A percentile compares a stretch with the other conserved stretches of the same genome.
Conservation (phyloP, 1,284 basidiomycete genomes). For the Boletus sp. region DNA sequence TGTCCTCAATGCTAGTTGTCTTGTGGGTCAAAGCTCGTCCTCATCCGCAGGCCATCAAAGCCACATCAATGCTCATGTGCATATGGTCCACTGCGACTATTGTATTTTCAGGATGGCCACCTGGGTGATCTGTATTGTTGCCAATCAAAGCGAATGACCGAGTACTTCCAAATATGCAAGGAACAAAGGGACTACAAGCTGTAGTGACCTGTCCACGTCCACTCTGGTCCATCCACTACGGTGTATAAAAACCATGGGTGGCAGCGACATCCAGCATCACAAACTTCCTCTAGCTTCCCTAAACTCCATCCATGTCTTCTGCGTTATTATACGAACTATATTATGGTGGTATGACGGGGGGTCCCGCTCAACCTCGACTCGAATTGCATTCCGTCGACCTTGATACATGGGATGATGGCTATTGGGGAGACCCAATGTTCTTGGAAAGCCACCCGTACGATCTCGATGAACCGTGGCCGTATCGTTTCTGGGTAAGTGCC, state of each 20-base stretch:
- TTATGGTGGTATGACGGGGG: neutral
- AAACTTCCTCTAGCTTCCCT: neutral
- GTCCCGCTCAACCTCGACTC: neutral
- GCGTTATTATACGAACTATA: neutral
- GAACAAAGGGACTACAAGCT: slow-evolving; percentile 24
- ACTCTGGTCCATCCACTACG: slow-evolving; percentile 2
- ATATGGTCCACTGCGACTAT: slow-evolving; percentile 1
- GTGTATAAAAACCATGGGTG: slow-evolving; percentile 21
- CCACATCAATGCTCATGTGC: neutral
- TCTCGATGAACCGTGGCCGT: slow-evolving; percentile 52
- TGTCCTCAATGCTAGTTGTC: neutral
- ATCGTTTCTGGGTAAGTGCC: slow-evolving; percentile 44
- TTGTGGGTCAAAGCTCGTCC: slow-evolving; percentile 6
- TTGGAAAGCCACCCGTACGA: slow-evolving; percentile 37
- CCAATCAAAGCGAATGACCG: slow-evolving; percentile 14
- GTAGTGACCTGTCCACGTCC: slow-evolving; percentile 14
- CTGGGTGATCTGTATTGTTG: slow-evolving; percentile 14
- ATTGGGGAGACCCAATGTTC: slow-evolving; percentile 19
- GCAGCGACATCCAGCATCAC: neutral
- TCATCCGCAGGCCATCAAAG: neutral
- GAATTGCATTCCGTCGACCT: slow-evolving; percentile 26
- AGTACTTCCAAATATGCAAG: slow-evolving; percentile 6
- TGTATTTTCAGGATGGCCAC: slow-evolving; percentile 5
- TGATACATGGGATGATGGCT: slow-evolving; percentile 25
- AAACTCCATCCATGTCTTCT: slow-evolving; percentile 4